Base-by-base conservation (phyloP, 306 rosid genomes). In the Lathyrus tuberosus region DNA sequence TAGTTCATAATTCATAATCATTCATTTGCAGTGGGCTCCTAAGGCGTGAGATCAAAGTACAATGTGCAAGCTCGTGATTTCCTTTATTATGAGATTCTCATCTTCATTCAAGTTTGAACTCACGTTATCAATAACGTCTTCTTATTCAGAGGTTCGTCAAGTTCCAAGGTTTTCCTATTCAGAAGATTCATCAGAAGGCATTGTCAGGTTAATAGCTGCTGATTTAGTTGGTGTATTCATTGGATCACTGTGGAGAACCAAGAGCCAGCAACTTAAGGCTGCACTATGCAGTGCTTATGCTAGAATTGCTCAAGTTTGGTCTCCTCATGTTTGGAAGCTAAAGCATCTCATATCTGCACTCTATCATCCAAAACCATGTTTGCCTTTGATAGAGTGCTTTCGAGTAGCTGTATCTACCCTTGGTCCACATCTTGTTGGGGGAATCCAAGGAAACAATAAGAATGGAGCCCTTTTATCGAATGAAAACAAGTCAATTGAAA, bases 201-300 rank as follows among this genome's bases (percentile, higher is more conserved):
- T 87, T 76, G 88, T 94, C 75, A 85, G 80, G 82, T 81, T 86
- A 71, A 88, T 96, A 41, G 96, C 98, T 76, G 78, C 82, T n/a
- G 87, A 84, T 79, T 79, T 90, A 73, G 83, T 94, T 51, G 71
- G 77, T 53, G 79, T 85, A 44, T 90, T 90, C 81, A 78, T 76
- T 69, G 82, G 33, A 66, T 85, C 98, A 28, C 42, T 81, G 75
- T 14, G 80, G 75, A 94, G 86, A 73, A 90, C 98, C 65, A 84
- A 77, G 85, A 94, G 97, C 86, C 77, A 85, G 78, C 88, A 90
- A 74, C 98, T 94, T 69, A 94, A 94, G 98, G 89, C 78, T 83
- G 89, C 96, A 47, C 54, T 94, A 72, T 94, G 97, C 79, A 80
- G 79, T 81, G 94, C 91, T 42, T 90, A 90, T 78, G 72, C 67